phyloP scores from a whole-genome alignment of 2,329 filamentous ascomycete genomes.

The Aureobasidium sp. region DNA sequence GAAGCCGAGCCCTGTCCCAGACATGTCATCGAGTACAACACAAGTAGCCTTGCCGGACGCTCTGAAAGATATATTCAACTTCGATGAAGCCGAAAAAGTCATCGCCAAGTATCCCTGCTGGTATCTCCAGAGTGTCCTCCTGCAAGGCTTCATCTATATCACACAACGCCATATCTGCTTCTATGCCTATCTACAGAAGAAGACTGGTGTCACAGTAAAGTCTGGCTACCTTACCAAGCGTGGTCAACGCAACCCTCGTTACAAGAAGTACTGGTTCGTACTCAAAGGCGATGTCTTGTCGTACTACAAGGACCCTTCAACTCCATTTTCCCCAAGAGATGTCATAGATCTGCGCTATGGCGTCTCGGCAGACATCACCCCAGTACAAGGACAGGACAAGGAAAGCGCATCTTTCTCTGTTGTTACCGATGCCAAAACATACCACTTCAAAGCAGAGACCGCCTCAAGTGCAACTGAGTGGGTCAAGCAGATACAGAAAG shows the following conservation, averaged over 20 bases:
- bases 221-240: constrained; percentile 84
- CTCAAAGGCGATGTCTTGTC: constrained; percentile 86
- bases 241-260: constrained; percentile 78
- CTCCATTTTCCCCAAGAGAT: constrained; percentile 84
- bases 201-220: constrained; percentile 64
- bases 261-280: constrained; percentile 86
- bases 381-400: constrained; percentile 59
- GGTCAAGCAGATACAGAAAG: constrained; percentile 87
- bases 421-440: constrained; percentile 71
- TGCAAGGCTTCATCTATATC: constrained; percentile 95
- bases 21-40: constrained; percentile 6
- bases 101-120: constrained; percentile 89
- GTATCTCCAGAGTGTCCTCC: constrained; percentile 79
- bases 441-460: constrained; percentile 85
- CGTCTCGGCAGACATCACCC: constrained; percentile 70
- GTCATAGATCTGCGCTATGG: constrained; percentile 89
- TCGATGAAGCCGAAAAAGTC: constrained; percentile 73
- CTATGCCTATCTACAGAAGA: constrained; percentile 94
- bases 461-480: constrained; percentile 84
- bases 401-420: constrained; percentile 72
- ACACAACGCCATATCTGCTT: constrained; percentile 91
- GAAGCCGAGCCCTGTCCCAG: constrained; percentile 18
- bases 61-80: constrained; percentile 61
- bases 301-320: constrained; percentile 75
- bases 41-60: constrained; percentile 12